A percentile compares a stretch with the other conserved stretches of the same genome.
phyloP scores from a whole-genome alignment of 2,329 filamentous ascomycete genomes.

The Metarhizium robertsii region DNA sequence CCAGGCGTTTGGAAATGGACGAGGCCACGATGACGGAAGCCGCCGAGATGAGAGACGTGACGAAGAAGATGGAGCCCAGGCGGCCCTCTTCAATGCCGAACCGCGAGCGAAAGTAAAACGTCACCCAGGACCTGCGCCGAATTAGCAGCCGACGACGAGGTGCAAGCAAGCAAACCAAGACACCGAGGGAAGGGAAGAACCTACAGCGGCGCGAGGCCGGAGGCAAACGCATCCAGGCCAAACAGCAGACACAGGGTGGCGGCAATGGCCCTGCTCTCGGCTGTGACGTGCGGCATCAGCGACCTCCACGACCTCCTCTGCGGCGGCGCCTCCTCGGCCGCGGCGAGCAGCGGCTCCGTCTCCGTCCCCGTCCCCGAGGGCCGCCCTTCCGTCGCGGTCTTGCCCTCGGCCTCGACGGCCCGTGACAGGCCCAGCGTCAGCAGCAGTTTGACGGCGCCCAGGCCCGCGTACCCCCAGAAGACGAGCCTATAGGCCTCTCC shows the following conservation, averaged over 20 bases:
- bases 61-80: constrained; percentile 46
- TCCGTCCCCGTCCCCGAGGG: constrained; percentile 11
- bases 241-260: constrained; percentile 58
- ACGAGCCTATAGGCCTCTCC: constrained; percentile 42
- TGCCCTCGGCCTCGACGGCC: constrained; percentile 30
- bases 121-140: constrained; percentile 42
- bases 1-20: constrained; percentile 44
- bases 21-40: constrained; percentile 43
- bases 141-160: not conserved
- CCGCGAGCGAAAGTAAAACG: constrained; percentile 43
- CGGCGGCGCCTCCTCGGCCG: constrained; percentile 2
- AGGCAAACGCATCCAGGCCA: constrained; percentile 59
- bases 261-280: constrained; percentile 43
- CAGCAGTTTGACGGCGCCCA: constrained; percentile 48
- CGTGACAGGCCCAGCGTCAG: constrained; percentile 40
- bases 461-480: constrained; percentile 46
- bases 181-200: constrained; percentile 18
- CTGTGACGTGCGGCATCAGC: constrained; percentile 49
- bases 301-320: constrained; percentile 3
- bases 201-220: constrained; percentile 57
- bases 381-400: not conserved
- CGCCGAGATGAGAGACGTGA: constrained; percentile 41
- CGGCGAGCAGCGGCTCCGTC: not conserved
- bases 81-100: constrained; percentile 38
- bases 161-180: not conserved